phyloP scores from a whole-genome alignment of 1,139 yeast species.

The Candida dubliniensis region DNA sequence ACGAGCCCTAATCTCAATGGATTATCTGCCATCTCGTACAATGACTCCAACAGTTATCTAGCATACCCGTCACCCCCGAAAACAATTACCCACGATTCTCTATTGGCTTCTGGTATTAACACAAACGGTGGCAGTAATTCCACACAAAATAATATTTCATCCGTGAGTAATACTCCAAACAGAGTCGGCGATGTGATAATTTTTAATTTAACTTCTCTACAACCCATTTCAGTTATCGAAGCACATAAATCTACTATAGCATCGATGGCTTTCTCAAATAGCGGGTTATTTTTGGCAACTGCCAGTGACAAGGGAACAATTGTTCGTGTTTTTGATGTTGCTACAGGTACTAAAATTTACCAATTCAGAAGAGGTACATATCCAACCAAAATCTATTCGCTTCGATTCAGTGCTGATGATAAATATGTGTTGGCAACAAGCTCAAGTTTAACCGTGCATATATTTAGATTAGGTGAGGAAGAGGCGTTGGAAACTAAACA shows the following conservation, averaged over 20 bases:
- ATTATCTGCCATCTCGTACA: conserved; percentile 66
- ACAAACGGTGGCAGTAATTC: conserved; percentile 49
- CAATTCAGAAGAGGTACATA: conserved; percentile 95
- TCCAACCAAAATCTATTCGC: conserved; percentile 83
- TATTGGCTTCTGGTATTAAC: conserved; percentile 43
- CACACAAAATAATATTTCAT: conserved; percentile 43
- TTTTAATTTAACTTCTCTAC: conserved; percentile 72
- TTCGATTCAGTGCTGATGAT: conserved; percentile 77
- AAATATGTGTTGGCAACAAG: conserved; percentile 79
- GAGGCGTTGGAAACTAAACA: conserved; percentile 51
- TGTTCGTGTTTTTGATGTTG: conserved; percentile 81
- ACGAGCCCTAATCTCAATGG: conserved; percentile 70
- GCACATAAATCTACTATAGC: conserved; percentile 91
- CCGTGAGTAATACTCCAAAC: conserved; percentile 46
- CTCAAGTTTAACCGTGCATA: conserved; percentile 91
- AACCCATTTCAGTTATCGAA: conserved; percentile 85
- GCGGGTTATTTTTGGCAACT: conserved; percentile 84
- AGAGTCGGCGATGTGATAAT: conserved; percentile 86
- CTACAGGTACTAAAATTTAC: conserved; percentile 75
- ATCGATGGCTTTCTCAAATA: conserved; percentile 71
- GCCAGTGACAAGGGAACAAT: conserved; percentile 97
- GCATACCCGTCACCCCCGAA: conserved; percentile 88
- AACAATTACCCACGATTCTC: conserved; percentile 45
- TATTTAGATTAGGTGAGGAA: conserved; percentile 70
- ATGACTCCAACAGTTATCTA: conserved; percentile 58